Evolutionary conservation across 352 stramenopile genomes (phyloP).

Genomic region (Aphanomyces stellatus): DNA sequence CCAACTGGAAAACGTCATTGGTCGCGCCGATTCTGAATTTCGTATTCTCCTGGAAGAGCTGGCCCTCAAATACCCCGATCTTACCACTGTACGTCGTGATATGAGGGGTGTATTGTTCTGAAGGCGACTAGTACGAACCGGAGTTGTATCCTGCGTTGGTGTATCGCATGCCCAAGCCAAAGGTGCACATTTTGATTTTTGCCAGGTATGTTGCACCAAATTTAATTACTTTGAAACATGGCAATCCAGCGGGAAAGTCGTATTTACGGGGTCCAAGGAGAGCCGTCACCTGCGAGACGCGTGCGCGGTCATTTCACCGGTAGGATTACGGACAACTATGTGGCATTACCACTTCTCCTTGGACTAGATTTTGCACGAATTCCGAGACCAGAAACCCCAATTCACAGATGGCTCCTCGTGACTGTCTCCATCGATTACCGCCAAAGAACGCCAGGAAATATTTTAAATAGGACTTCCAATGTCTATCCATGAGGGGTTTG

Average conservation of each 20-base stretch:
- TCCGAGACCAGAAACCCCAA: background rate
- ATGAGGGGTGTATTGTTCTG: background rate
- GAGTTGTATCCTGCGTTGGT: constrained; percentile 99
- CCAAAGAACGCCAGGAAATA: too few species aligned
- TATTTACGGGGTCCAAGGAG: constrained; percentile 93
- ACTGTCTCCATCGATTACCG: too few species aligned
- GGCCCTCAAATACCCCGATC: constrained; percentile 60
- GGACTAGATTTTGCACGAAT: constrained; percentile 5
- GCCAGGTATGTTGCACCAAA: constrained; percentile 57
- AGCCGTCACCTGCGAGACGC: constrained; percentile 68
- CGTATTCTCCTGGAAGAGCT: constrained; percentile 75
- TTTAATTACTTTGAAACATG: background rate
- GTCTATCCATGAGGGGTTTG: too few species aligned
- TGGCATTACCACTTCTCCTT: background rate
- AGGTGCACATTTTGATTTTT: constrained; percentile 99
- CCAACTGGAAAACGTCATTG: constrained; percentile 81
- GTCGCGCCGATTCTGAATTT: constrained; percentile 56
- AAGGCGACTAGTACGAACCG: constrained; percentile 90
- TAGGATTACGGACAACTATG: constrained; percentile 17
- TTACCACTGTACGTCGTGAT: constrained; percentile 45
- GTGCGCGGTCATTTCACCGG: constrained; percentile 71
- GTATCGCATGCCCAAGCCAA: constrained; percentile 94
- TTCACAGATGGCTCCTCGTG: background rate
- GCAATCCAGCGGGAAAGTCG: constrained; percentile 88
- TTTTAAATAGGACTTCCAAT: too few species aligned